These are phyloP conservation scores for Pseudocercospora crystallina DNA, from an alignment of 2,329 filamentous ascomycete genomes.

Conservation along the genomic window DNA sequence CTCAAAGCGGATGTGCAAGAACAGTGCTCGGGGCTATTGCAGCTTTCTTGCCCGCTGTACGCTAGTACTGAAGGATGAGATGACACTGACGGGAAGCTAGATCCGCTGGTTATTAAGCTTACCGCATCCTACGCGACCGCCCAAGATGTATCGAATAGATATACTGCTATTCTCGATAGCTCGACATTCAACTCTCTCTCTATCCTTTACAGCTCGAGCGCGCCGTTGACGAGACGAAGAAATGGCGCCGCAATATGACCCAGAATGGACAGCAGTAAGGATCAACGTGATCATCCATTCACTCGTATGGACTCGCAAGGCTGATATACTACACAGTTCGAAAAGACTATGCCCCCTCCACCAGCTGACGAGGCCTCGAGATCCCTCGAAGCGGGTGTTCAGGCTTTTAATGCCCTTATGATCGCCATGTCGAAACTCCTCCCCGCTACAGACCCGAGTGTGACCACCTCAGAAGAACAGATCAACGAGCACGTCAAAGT, in stretches of 20 bases:
- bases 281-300: not conserved
- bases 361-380: not conserved
- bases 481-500: slow-evolving; percentile 10
- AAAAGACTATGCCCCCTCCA: not conserved
- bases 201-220: too few species aligned
- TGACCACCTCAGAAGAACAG: not conserved
- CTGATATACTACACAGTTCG: slow-evolving; percentile 4
- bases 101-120: too few species aligned
- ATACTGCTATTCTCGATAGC: too few species aligned
- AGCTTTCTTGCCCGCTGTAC: too few species aligned
- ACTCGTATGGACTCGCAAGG: not conserved
- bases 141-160: too few species aligned
- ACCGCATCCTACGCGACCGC: too few species aligned
- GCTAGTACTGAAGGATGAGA: too few species aligned
- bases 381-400: not conserved
- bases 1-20: too few species aligned
- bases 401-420: not conserved
- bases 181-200: too few species aligned
- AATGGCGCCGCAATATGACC: slow-evolving; percentile 3
- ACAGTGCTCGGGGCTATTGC: too few species aligned
- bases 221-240: too few species aligned
- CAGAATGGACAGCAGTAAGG: slow-evolving; percentile 6
- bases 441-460: not conserved
- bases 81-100: too few species aligned
- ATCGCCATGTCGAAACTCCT: not conserved